Conservation (phyloP, 1,284 basidiomycete genomes). For the Peniophora sp. region DNA sequence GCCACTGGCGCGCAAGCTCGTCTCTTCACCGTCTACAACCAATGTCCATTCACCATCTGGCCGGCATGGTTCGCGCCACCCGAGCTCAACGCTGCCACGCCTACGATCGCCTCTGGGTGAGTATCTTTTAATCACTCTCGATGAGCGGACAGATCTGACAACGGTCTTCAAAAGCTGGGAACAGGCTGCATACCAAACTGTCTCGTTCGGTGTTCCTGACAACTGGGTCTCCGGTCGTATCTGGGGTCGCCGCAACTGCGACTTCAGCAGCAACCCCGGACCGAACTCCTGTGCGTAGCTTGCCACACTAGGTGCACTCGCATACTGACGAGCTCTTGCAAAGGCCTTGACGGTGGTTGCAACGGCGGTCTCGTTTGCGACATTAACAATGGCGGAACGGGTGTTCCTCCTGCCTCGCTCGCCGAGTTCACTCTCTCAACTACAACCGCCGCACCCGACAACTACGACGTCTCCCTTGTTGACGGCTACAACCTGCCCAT, state of each 20-base stretch:
- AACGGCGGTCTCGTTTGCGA: constrained; percentile 40
- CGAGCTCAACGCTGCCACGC: constrained; percentile 12
- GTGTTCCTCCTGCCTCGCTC: constrained; percentile 34
- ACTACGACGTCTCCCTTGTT: constrained; percentile 35
- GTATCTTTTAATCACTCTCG: constrained; percentile 8
- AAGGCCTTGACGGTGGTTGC: constrained; percentile 31
- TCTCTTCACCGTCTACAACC: constrained; percentile 7
- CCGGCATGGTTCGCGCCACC: constrained; percentile 5
- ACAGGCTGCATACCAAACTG: constrained; percentile 26
- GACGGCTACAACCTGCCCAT: constrained; percentile 36
- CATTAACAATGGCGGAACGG: constrained; percentile 29
- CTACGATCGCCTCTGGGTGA: constrained; percentile 29
- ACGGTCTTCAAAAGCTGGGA: constrained; percentile 26
- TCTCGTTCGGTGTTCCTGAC: constrained; percentile 35
- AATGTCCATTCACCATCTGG: constrained; percentile 8
- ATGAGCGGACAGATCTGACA: background rate
- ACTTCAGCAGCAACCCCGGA: constrained; percentile 32
- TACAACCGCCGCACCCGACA: constrained; percentile 21
- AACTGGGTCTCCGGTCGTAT: constrained; percentile 42
- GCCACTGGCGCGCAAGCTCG: constrained; percentile 3
- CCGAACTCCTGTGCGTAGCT: constrained; percentile 28
- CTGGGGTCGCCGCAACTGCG: constrained; percentile 39
- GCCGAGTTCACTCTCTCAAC: constrained; percentile 34
- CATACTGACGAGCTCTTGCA: too few species aligned
- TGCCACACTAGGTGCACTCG: too few species aligned